Conservation (phyloP, 139 green algal genomes). For the Coccomyxa sp. region DNA sequence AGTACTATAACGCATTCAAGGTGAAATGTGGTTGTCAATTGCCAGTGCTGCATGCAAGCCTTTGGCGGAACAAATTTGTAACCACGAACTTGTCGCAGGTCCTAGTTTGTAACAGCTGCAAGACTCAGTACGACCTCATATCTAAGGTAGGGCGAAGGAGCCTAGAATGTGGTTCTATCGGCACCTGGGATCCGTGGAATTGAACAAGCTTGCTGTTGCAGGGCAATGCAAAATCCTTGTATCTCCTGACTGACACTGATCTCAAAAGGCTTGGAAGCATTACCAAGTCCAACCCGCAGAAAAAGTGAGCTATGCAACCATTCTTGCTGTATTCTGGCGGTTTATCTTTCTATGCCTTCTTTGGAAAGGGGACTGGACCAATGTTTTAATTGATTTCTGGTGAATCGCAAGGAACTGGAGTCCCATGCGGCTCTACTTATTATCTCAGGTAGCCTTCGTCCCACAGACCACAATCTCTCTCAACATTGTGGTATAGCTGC, state of each 20-base stretch:
- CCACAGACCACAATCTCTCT: not conserved
- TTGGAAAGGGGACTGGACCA: too few relatives aligned
- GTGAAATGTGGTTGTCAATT: not conserved
- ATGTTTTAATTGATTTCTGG: too few relatives aligned
- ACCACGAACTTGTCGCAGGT: conserved; percentile 6
- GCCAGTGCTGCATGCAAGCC: not conserved
- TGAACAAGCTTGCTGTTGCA: conserved; percentile 10
- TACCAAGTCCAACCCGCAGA: conserved; percentile 52
- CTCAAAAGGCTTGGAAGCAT: conserved; percentile 52
- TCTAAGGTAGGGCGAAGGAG: conserved; percentile 32
- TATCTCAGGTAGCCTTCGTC: conserved; percentile 38
- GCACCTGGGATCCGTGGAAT: not conserved
- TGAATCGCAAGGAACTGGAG: conserved; percentile 27
- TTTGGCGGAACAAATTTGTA: not conserved
- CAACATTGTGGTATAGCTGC: too few relatives aligned
- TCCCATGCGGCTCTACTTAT: conserved; percentile 63
- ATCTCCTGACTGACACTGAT: conserved; percentile 52
- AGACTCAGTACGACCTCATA: conserved; percentile 41
- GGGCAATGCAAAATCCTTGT: conserved; percentile 45
- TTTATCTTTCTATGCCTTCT: not conserved
- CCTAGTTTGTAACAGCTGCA: conserved; percentile 44
- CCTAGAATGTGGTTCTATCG: too few relatives aligned
- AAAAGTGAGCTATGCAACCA: conserved; percentile 23
- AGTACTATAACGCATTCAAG: not conserved
- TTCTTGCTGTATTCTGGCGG: not conserved